Evolutionary conservation across 208 protist genomes (phyloP).

Genomic region (Leptomonas pyrrhocoris): DNA sequence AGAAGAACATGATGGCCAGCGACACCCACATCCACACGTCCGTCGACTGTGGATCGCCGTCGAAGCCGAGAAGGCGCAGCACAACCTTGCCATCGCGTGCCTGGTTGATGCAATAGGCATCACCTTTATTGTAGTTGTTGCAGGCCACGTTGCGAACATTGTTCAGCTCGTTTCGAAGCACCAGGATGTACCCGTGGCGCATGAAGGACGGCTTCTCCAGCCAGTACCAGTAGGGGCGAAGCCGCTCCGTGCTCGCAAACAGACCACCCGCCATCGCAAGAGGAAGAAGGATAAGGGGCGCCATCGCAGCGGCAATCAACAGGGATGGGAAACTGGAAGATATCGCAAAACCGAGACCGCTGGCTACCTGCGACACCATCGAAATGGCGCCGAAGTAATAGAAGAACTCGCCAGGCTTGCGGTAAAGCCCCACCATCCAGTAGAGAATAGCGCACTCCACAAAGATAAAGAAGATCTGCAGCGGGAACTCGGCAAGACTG

Average conservation of each 20-base stretch:
- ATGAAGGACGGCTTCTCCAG: slow-evolving; percentile 79
- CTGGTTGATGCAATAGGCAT: slow-evolving; percentile 53
- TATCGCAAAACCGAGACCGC: slow-evolving; percentile 61
- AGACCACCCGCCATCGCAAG: slow-evolving; percentile 67
- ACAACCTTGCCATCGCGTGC: slow-evolving; percentile 54
- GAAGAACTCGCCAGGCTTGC: slow-evolving; percentile 54
- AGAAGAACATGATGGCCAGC: slow-evolving; percentile 51
- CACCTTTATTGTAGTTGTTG: slow-evolving; percentile 42
- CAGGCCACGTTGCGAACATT: slow-evolving; percentile 59
- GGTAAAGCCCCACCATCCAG: slow-evolving; percentile 60
- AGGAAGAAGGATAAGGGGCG: slow-evolving; percentile 68
- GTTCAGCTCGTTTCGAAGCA: slow-evolving; percentile 71
- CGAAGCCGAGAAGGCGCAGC: slow-evolving; percentile 57
- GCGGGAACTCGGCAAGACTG: slow-evolving; percentile 53
- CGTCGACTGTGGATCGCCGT: slow-evolving; percentile 48
- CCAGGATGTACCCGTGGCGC: slow-evolving; percentile 66
- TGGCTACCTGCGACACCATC: slow-evolving; percentile 55
- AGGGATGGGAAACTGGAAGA: slow-evolving; percentile 42
- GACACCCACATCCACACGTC: slow-evolving; percentile 71
- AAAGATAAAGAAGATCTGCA: slow-evolving; percentile 46
- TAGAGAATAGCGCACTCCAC: slow-evolving; percentile 66
- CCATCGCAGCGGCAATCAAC: slow-evolving; percentile 47
- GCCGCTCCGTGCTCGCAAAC: slow-evolving; percentile 59
- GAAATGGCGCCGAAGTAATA: slow-evolving; percentile 54
- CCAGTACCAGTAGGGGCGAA: slow-evolving; percentile 85